Evolutionary conservation across 176 grass and related monocot species (phyloP).

Genomic region (maize (Zea mays)): Zm-B73-REFERENCE-NAM-5.0 NC_050096.1:260784501-260785000

Average conservation of each 20-base stretch:
- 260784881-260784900: too few relatives aligned
- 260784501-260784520: too few relatives aligned
- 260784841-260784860: background rate
- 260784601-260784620: background rate
- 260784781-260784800: background rate
- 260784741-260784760: background rate
- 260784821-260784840: background rate
- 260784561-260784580: too few relatives aligned
- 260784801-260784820: background rate
- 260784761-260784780: background rate
- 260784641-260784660: background rate
- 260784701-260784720: background rate
- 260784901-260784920: too few relatives aligned
- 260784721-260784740: background rate
- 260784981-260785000: too few relatives aligned
- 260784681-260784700: constrained; percentile 7
- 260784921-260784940: too few relatives aligned
- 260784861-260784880: too few relatives aligned
- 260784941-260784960: too few relatives aligned
- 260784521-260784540: too few relatives aligned
- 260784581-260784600: background rate
- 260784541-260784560: too few relatives aligned
- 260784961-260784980: too few relatives aligned
- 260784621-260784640: background rate
- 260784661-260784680: background rate